Evolutionary conservation across 129 eudicot species (phyloP), one percentile per base, ranked within the genome.

Genomic region (Centella asiatica): DNA sequence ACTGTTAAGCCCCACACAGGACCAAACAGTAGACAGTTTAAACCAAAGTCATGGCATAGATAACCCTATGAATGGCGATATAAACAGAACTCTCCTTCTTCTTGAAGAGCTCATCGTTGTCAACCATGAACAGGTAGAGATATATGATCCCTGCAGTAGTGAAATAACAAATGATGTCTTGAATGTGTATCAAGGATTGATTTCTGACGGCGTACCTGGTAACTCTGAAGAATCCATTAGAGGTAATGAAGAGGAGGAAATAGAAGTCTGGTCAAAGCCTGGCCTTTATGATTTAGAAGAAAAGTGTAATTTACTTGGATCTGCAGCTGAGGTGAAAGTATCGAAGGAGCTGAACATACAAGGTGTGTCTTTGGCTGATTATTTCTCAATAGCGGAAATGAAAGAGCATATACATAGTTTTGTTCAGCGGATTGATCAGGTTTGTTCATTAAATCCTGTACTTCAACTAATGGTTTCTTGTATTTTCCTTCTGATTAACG

Each of bases 361-460:
- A 26, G 66, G 80, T 32, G 74, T 76, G 42, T 60, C 87, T 54
- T 70, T 72, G 69, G 70, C 75, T 57, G 93, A 83, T 73, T 77
- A 64, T 71, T 83, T 90, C 67, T 76, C 85, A 1, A 72, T 79
- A 23, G 78, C 55, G 61, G 86, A 86, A 72, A 76, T 86, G 31
- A 77, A 68, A 63, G 79, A 75, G 57, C 95, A 90, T 67, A 64
- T 85, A 27, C 18, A 13, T 42, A 86, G 92, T 77, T 85, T 90
- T 66, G 60, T 65, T 20, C 69, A 66, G 57, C 45, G 33, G n/a
- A 44, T 36, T 18, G 29, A 31, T 58, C 75, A 80, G 86, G 94
- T 82, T 64, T 68, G 76, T 68, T 28, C 54, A 44, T 26, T 26
- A 28, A 17, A 45, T 39, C 42, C n/a, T 34, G 12, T 34, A 19